Conservation (phyloP, 768 basidiomycete species). For the Suillus lakei region DNA sequence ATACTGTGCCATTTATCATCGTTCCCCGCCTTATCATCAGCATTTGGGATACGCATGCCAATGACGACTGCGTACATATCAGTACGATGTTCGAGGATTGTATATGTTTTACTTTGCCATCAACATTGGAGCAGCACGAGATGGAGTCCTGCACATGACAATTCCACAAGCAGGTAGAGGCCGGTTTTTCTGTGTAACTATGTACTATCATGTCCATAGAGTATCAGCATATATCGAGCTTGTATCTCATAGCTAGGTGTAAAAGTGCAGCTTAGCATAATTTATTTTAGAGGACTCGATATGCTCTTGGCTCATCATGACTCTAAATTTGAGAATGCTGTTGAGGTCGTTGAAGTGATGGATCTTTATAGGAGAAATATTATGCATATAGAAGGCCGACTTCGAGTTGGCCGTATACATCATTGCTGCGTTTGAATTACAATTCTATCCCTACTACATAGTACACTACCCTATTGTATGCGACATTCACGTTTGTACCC, state of each 20-base stretch:
- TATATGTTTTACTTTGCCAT: neutral
- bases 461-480: neutral
- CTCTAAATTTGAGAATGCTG: neutral
- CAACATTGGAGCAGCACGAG: neutral
- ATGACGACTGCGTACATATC: neutral
- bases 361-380: neutral
- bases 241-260: neutral
- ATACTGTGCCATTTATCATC: neutral
- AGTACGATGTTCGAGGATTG: neutral
- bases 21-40: neutral
- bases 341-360: no score
- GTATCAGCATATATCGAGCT: neutral
- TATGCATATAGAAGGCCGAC: neutral
- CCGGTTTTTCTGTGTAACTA: neutral
- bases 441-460: neutral
- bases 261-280: neutral
- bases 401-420: neutral
- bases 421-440: neutral
- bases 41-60: neutral
- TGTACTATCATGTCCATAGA: neutral
- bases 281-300: neutral
- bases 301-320: neutral
- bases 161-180: neutral
- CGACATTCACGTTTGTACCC: neutral
- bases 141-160: neutral